A percentile compares a stretch with the other conserved stretches of the same genome.
These are phyloP conservation scores for Saksenaea vasiformis DNA, from an alignment of 371 early-diverging fungal genomes.

Conservation along the genomic window DNA sequence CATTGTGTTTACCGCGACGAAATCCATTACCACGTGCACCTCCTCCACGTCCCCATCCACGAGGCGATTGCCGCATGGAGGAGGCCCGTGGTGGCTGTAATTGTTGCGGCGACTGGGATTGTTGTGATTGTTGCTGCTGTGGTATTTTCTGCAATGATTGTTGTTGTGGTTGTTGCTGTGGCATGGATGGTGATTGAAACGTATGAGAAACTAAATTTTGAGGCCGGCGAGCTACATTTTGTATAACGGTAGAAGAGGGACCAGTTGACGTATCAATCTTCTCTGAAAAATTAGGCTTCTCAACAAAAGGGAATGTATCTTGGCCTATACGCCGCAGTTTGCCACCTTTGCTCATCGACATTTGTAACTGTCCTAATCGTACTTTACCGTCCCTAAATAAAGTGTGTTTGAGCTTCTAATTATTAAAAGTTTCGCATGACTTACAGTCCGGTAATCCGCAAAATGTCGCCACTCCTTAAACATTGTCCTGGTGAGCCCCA, in stretches of 20 bases:
- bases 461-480: conserved; percentile 56
- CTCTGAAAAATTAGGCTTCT: conserved; percentile 43
- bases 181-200: background rate
- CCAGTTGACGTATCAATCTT: background rate
- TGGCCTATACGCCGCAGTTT: conserved; percentile 38
- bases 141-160: background rate
- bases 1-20: too few relatives aligned
- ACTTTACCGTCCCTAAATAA: conserved; percentile 20
- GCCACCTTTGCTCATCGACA: conserved; percentile 15
- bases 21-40: too few relatives aligned
- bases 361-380: conserved; percentile 22
- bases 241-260: background rate
- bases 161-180: conserved; percentile 12
- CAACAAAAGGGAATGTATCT: conserved; percentile 38
- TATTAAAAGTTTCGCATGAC: background rate
- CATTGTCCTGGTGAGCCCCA: conserved; percentile 53
- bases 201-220: background rate
- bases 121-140: background rate
- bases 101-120: background rate
- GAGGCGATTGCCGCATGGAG: background rate
- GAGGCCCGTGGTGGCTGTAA: background rate
- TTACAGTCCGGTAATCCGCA: conserved; percentile 56
- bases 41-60: too few relatives aligned
- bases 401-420: background rate
- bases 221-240: background rate